Conservation (phyloP, 2,329 filamentous ascomycete species). For the Cercospora zeae-maydis region DNA sequence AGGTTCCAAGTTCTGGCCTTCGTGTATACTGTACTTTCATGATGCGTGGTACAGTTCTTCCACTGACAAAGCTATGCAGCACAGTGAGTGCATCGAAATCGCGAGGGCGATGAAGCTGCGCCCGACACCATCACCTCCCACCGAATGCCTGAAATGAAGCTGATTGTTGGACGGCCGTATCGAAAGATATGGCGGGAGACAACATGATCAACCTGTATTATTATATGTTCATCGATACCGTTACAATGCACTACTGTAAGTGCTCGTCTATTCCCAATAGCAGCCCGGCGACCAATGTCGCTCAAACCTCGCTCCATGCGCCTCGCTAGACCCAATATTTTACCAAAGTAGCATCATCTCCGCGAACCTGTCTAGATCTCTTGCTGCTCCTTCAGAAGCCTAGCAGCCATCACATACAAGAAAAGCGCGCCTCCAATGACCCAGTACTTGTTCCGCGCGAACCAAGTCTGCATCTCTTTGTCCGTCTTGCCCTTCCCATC, state of each 20-base stretch:
- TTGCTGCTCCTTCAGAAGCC: slow-evolving; percentile 59
- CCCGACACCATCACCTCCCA: no score
- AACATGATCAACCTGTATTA: background rate
- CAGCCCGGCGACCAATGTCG: background rate
- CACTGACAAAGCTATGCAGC: no score
- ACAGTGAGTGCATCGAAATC: no score
- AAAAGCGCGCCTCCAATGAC: slow-evolving; percentile 69
- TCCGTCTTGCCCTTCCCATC: slow-evolving; percentile 73
- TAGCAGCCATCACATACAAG: slow-evolving; percentile 75
- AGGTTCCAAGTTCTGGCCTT: background rate
- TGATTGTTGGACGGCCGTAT: no score
- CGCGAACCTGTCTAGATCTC: slow-evolving; percentile 1
- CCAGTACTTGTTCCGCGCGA: slow-evolving; percentile 73
- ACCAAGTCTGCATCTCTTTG: slow-evolving; percentile 78
- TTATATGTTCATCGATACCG: background rate
- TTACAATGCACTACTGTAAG: background rate
- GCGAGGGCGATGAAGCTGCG: no score
- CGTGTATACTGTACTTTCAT: background rate
- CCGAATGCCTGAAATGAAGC: no score
- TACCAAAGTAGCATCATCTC: background rate
- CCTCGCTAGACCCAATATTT: background rate
- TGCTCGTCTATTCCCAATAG: background rate
- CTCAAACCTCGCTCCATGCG: background rate
- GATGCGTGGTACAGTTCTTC: no score
- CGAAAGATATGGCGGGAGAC: background rate